Base-by-base conservation (phyloP, 1,139 yeast species). In the Geotrichum aggregatum region DNA sequence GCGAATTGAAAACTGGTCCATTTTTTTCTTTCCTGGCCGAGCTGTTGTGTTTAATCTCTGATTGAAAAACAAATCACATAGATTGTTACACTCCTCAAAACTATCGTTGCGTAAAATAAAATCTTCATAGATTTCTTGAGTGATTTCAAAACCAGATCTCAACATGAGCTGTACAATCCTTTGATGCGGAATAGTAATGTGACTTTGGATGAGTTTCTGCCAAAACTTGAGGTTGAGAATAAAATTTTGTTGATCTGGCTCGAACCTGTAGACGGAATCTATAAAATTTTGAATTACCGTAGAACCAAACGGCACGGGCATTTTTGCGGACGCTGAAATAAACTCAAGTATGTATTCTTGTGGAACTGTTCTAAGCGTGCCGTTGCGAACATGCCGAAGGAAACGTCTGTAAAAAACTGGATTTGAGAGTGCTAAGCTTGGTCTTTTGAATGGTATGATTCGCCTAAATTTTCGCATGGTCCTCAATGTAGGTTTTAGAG, bases 71-170 rank as follows among this genome's bases (percentile, higher is more conserved):
- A 19, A 13, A 31, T 47, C 45, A 33, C 40, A 40, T 6, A 47
- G 34, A 5, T n/a, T 21, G 14, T 22, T 47, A 40, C 50, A 47
- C 18, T 47, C 21, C 26, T 40, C 45, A 41, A 47, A 47, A 19
- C 40, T 45, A 3, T 33, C 14, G 16, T 35, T 47, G 10, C 44
- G 38, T 11, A 47, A 26, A 18, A 47, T 47, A 4, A 47, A 21
- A 21, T 34, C 45, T 38, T 47, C 50, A 36, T 40, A 47, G 10
- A 40, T 40, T 19, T 34, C 24, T 3, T 22, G 16, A n/a, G 45
- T 33, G 22, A 33, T 14, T 7, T 22, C 18, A 2, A 33, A 18
- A 6, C 45, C 50, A 11, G 44, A 19, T 19, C 26, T 11, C n/a
- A 24, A 18, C 14, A 47, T 35, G 3, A 47, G 45, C 11, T 47